Evolutionary conservation across 805 yeast species (phyloP).

Genomic region (Candida cerambycidarum): DNA sequence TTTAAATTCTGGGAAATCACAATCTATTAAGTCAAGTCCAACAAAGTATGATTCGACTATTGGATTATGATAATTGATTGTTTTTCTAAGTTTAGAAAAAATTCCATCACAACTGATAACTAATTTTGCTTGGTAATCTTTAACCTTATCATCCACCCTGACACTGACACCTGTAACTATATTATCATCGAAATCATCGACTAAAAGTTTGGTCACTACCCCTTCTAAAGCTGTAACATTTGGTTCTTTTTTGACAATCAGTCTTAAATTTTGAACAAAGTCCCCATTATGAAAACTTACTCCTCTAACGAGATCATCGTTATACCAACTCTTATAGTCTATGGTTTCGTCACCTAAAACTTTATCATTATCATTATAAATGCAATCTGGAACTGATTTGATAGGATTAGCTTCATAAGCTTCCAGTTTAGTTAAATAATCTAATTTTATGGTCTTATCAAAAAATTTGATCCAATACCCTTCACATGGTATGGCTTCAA

Average conservation of each 20-base stretch:
- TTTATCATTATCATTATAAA: slow-evolving; percentile 59
- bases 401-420: slow-evolving; percentile 43
- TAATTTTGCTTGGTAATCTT: slow-evolving; percentile 54
- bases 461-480: slow-evolving; percentile 82
- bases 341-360: slow-evolving; percentile 48
- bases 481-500: slow-evolving; percentile 71
- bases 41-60: slow-evolving; percentile 78
- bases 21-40: slow-evolving; percentile 74
- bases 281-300: slow-evolving; percentile 92
- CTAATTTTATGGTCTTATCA: slow-evolving; percentile 55
- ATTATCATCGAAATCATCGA: slow-evolving; percentile 46
- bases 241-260: slow-evolving; percentile 62
- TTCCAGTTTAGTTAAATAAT: slow-evolving; percentile 65
- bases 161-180: slow-evolving; percentile 78
- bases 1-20: slow-evolving; percentile 68
- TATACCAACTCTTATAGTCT: slow-evolving; percentile 54
- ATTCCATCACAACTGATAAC: slow-evolving; percentile 91
- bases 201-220: slow-evolving; percentile 67
- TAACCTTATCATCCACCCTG: slow-evolving; percentile 43
- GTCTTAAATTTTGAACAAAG: slow-evolving; percentile 74
- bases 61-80: slow-evolving; percentile 62
- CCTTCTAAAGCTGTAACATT: slow-evolving; percentile 83
- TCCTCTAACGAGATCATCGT: slow-evolving; percentile 60
- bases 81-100: slow-evolving; percentile 86
- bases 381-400: slow-evolving; percentile 55